A percentile compares a stretch with the other conserved stretches of the same genome.
Conservation (phyloP, 495 filamentous ascomycete genomes). For the Podospora tetraspora region DNA sequence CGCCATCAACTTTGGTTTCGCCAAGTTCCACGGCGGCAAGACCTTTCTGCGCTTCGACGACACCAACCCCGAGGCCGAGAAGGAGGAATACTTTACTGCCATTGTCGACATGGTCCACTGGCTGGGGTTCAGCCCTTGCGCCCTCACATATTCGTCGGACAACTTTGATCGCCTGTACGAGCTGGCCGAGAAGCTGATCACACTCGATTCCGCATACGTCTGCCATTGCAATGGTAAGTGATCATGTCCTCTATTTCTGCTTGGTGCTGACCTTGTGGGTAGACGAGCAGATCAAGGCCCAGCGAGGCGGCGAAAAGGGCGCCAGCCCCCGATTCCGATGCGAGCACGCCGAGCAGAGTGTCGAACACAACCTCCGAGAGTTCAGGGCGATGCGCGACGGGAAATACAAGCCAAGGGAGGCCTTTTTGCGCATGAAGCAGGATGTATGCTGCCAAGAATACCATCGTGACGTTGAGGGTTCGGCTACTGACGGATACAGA, state of each 20-base stretch:
- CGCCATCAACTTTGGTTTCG: constrained; percentile 94
- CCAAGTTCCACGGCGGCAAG: constrained; percentile 73
- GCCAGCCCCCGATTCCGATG: constrained; percentile 68
- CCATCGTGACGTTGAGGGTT: not conserved
- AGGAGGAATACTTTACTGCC: constrained; percentile 69
- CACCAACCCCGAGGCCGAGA: constrained; percentile 79
- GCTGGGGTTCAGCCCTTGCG: constrained; percentile 73
- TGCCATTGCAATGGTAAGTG: constrained; percentile 38
- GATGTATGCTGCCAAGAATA: constrained; percentile 27
- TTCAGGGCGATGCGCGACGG: constrained; percentile 91
- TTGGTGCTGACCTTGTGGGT: not conserved
- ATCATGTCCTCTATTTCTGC: too few species aligned
- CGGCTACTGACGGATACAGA: constrained; percentile 18
- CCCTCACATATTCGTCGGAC: constrained; percentile 73
- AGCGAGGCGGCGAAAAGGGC: constrained; percentile 72
- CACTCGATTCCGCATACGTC: constrained; percentile 69
- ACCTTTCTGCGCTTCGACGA: constrained; percentile 70
- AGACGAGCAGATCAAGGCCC: constrained; percentile 69
- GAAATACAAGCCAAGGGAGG: constrained; percentile 80
- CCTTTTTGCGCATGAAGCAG: constrained; percentile 90
- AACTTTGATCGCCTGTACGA: constrained; percentile 86
- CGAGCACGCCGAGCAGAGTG: constrained; percentile 64
- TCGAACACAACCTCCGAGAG: constrained; percentile 70
- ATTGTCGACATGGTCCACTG: constrained; percentile 76
- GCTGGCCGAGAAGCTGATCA: constrained; percentile 79